These are phyloP conservation scores for Pseudocercospora crystallina DNA, from an alignment of 2,329 filamentous ascomycete genomes.

Conservation along the genomic window DNA sequence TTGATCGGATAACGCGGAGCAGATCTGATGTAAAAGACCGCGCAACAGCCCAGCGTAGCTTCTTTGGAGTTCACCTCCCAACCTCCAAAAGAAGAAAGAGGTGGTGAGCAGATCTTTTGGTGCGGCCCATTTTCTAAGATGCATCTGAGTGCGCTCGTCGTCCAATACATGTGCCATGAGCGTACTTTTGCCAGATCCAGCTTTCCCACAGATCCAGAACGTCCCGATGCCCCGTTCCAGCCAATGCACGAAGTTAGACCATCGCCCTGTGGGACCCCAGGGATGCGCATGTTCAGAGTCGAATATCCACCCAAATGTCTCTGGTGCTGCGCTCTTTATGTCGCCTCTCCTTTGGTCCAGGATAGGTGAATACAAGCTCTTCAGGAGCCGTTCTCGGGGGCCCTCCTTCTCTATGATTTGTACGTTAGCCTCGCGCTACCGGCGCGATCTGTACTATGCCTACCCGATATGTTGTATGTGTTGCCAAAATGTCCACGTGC, in stretches of 20 bases:
- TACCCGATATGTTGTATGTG: not conserved
- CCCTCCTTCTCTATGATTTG: no score
- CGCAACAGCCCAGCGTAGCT: slow-evolving; percentile 14
- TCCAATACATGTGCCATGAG: no score
- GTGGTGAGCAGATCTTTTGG: not conserved
- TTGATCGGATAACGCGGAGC: no score
- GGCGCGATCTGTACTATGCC: no score
- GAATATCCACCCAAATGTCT: not conserved
- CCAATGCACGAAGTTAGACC: no score
- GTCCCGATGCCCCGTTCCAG: not conserved
- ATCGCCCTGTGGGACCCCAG: no score
- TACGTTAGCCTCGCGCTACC: no score
- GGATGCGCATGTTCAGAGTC: no score
- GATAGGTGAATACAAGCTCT: not conserved
- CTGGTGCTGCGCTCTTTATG: not conserved
- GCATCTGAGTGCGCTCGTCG: no score
- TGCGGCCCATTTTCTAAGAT: not conserved
- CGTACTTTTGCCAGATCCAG: slow-evolving; percentile 7
- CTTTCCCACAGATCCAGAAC: slow-evolving; percentile 8
- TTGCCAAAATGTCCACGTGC: not conserved
- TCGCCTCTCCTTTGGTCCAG: not conserved
- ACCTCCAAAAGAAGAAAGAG: slow-evolving; percentile 20
- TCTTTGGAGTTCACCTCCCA: slow-evolving; percentile 15
- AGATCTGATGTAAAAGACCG: slow-evolving; percentile 15
- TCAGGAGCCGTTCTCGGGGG: not conserved